Base-by-base conservation (phyloP, 2,329 filamentous ascomycete genomes). In the Penicillium psychrosexuale region DNA sequence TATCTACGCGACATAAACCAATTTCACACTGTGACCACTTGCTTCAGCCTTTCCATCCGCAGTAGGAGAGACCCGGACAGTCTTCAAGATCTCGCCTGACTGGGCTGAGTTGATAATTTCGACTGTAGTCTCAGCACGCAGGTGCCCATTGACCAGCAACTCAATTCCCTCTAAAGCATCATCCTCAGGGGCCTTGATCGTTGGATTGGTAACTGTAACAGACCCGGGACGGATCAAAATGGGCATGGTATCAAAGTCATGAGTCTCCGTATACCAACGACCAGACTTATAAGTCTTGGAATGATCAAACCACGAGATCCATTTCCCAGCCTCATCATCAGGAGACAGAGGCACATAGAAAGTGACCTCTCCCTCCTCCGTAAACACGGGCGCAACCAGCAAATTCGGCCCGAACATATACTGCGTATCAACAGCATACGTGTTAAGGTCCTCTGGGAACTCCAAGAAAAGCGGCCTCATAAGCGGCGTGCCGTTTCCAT, bases 371-470 rank as follows among this genome's bases (percentile, higher is more conserved):
- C 84, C 85, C 1, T 78, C 77, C 66, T 88, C 82, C 11, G 81
- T 79, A 57, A 87, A 88, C 2, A 88, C 76, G 1, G 86, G 86
- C 1, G 84, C 84, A 5, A 84, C 83, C 8, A 90, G 73, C 33
- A 90, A 70, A 47, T 78, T 80, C 15, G 80, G 78, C 2, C 88
- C 88, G n/a, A 90, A 76, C 83, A 90, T 87, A 71, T 89, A 90
- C 68, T 90, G 84, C 31, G 84, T 81, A 69, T 91, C 87, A 43
- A 88, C 77, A 48, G 77, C 79, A 82, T 86, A 90, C 0, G 82
- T 76, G 5, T 84, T 88, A n/a, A 81, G 80, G 63, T 91, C 88
- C 2, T 84, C 79, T 1, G 86, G 86, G 64, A 89, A 90, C 71
- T 90, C 87, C 31, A 90, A 75, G 55, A 85, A 84, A 69, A 87